A percentile compares a stretch with the other conserved stretches of the same genome.
Evolutionary conservation across 2,329 filamentous ascomycete genomes (phyloP).

Genomic region (Daldinia sp.): DNA sequence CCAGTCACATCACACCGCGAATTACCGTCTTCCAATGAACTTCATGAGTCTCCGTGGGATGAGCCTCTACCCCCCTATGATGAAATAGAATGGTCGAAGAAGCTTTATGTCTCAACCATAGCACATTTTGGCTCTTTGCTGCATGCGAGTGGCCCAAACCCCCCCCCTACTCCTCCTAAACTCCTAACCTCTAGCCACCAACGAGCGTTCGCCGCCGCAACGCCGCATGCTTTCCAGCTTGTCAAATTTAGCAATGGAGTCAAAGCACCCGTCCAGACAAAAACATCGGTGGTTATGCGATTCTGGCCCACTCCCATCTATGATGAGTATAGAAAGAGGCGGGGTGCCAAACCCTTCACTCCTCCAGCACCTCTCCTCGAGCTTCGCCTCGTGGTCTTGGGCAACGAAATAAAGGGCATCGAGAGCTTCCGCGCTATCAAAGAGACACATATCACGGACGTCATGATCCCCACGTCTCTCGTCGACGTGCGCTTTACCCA

Average conservation of each 20-base stretch:
- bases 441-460: slow-evolving; percentile 51
- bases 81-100: slow-evolving; percentile 39
- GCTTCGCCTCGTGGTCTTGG: slow-evolving; percentile 48
- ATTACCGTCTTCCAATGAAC: not conserved
- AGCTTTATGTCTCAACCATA: slow-evolving; percentile 43
- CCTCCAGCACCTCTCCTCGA: slow-evolving; percentile 49
- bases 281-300: slow-evolving; percentile 54
- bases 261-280: slow-evolving; percentile 36
- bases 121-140: slow-evolving; percentile 64
- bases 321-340: not conserved
- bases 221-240: slow-evolving; percentile 59
- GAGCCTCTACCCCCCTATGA: slow-evolving; percentile 9
- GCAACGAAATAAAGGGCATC: slow-evolving; percentile 46
- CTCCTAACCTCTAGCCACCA: slow-evolving; percentile 34
- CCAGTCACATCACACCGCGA: slow-evolving; percentile 32
- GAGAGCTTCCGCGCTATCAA: slow-evolving; percentile 52
- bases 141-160: slow-evolving; percentile 25
- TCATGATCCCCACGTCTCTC: slow-evolving; percentile 55
- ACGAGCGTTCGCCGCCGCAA: slow-evolving; percentile 55
- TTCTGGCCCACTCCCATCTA: slow-evolving; percentile 51
- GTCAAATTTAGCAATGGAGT: slow-evolving; percentile 42
- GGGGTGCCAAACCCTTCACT: not conserved
- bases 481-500: slow-evolving; percentile 60
- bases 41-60: slow-evolving; percentile 1
- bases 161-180: slow-evolving; percentile 19